These are phyloP conservation scores for Heterobasidion parviporum DNA, from an alignment of 1,284 basidiomycete species.

Conservation along the genomic window DNA sequence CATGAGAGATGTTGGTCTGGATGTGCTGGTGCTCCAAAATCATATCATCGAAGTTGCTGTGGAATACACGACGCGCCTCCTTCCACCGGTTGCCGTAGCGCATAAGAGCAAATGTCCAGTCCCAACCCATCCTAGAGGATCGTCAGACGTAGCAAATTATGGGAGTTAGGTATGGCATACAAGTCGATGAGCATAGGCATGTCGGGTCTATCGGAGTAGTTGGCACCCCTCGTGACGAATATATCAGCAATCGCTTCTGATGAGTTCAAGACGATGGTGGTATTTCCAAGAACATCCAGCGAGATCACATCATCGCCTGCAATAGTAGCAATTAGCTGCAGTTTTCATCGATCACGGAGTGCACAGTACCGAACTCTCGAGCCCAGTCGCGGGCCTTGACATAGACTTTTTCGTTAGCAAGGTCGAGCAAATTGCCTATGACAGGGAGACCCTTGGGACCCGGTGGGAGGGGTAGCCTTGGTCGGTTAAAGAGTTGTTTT, in stretches of 20 bases:
- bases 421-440: not conserved
- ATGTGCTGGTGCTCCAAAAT: constrained; percentile 8
- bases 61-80: constrained; percentile 13
- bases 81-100: constrained; percentile 14
- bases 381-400: not conserved
- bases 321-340: too few species aligned
- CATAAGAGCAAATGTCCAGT: constrained; percentile 15
- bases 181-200: constrained; percentile 1
- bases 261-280: constrained; percentile 31
- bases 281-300: constrained; percentile 23
- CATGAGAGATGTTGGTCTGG: constrained; percentile 6
- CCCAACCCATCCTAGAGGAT: constrained; percentile 13
- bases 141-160: not conserved
- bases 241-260: constrained; percentile 26
- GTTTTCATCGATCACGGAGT: too few species aligned
- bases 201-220: constrained; percentile 23
- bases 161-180: not conserved
- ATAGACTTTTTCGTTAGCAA: not conserved
- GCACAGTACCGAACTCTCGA: not conserved
- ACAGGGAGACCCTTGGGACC: not conserved
- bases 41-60: constrained; percentile 11
- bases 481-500: not conserved
- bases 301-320: constrained; percentile 25
- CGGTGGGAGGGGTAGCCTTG: not conserved
- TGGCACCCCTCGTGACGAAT: constrained; percentile 29